A percentile compares a stretch with the other conserved stretches of the same genome.
These are phyloP conservation scores for Kondoa malvinella DNA, from an alignment of 768 basidiomycete genomes.

Conservation along the genomic window DNA sequence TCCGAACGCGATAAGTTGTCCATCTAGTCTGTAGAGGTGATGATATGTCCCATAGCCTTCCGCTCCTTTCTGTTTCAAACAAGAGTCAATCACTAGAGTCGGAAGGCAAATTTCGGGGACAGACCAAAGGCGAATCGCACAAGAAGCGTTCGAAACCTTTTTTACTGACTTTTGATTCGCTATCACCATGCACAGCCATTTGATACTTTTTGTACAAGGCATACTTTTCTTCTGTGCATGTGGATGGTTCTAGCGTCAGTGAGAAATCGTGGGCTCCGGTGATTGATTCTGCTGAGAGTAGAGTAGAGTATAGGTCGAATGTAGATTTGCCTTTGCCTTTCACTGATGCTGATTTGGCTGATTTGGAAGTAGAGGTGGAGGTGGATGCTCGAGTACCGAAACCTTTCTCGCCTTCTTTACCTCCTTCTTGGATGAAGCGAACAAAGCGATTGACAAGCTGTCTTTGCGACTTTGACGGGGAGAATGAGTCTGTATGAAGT, in stretches of 20 bases:
- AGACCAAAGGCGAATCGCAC: constrained; percentile 56
- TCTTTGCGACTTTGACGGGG: constrained; percentile 54
- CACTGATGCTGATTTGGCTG: constrained; percentile 20
- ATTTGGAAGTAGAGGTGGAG: background rate
- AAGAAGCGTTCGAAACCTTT: constrained; percentile 43
- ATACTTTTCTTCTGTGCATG: constrained; percentile 66
- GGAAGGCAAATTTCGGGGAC: constrained; percentile 22
- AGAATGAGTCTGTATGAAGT: constrained; percentile 50
- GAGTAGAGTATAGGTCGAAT: constrained; percentile 23
- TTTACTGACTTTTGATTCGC: constrained; percentile 31
- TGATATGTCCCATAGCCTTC: constrained; percentile 82
- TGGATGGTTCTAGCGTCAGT: constrained; percentile 51
- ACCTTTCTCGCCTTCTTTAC: constrained; percentile 19
- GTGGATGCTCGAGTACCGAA: constrained; percentile 16
- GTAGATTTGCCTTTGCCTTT: constrained; percentile 28
- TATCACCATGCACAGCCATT: constrained; percentile 55
- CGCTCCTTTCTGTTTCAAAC: constrained; percentile 42
- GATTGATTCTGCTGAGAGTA: constrained; percentile 1
- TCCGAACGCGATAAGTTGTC: constrained; percentile 60
- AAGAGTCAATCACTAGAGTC: background rate
- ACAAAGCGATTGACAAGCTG: constrained; percentile 69
- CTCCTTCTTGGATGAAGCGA: constrained; percentile 43
- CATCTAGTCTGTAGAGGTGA: constrained; percentile 69
- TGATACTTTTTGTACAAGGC: constrained; percentile 58
- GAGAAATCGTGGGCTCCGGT: constrained; percentile 15